Evolutionary conservation across 2,329 filamentous ascomycete genomes (phyloP).

Genomic region (Ambrosiella beaveri): DNA sequence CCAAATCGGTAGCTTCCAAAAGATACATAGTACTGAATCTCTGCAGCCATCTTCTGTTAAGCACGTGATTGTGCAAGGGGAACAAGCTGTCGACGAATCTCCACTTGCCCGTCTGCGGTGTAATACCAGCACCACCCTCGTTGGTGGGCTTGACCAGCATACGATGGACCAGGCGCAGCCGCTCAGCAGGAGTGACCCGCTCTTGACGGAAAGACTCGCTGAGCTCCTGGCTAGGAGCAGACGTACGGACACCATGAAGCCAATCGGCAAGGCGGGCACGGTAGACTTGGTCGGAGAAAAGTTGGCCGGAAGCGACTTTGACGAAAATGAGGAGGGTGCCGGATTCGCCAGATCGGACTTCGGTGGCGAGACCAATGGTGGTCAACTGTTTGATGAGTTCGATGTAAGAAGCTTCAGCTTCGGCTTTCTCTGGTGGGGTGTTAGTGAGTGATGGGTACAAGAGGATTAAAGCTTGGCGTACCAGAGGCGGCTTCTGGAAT

Average conservation of each 20-base stretch:
- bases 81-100: constrained; percentile 57
- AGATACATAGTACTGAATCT: constrained; percentile 57
- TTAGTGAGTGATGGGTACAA: not conserved
- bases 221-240: constrained; percentile 58
- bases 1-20: constrained; percentile 48
- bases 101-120: constrained; percentile 51
- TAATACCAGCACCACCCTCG: constrained; percentile 66
- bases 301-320: constrained; percentile 56
- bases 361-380: constrained; percentile 64
- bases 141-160: constrained; percentile 58
- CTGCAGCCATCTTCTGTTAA: constrained; percentile 61
- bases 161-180: constrained; percentile 72
- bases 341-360: constrained; percentile 66
- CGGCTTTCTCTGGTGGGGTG: constrained; percentile 22
- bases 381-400: constrained; percentile 61
- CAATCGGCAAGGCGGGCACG: constrained; percentile 81
- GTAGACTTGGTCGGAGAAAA: constrained; percentile 67
- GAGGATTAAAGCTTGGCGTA: constrained; percentile 21
- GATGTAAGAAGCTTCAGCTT: constrained; percentile 60
- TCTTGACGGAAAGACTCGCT: constrained; percentile 50
- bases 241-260: constrained; percentile 71
- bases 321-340: constrained; percentile 68
- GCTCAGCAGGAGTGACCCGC: constrained; percentile 73
- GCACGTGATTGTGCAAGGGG: constrained; percentile 57
- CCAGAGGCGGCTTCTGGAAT: constrained; percentile 42